Evolutionary conservation across 345 rosid genomes (phyloP).

Genomic region (Dipteronia dyeriana): DNA sequence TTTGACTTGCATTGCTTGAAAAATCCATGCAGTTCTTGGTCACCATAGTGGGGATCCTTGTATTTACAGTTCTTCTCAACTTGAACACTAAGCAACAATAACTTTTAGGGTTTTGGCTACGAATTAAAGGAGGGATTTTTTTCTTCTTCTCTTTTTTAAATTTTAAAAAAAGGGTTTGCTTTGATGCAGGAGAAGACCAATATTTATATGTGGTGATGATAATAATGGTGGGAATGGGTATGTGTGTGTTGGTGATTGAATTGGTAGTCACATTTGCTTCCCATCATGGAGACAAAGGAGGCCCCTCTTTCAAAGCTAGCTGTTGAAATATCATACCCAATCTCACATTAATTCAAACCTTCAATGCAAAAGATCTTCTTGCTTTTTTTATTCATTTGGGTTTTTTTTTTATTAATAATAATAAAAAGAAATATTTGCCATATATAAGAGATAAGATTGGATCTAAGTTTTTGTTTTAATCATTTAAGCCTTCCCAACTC

Average conservation of each 20-base stretch:
- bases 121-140: constrained; percentile 16
- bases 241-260: constrained; percentile 49
- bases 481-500: constrained; percentile 21
- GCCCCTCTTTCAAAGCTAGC: constrained; percentile 38
- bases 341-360: constrained; percentile 32
- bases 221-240: constrained; percentile 20
- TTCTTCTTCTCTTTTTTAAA: background rate
- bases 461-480: constrained; percentile 20
- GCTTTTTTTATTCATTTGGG: constrained; percentile 11
- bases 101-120: constrained; percentile 18
- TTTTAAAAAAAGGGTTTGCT: constrained; percentile 15
- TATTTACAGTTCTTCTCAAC: background rate
- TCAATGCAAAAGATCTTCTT: constrained; percentile 19
- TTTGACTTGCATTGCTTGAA: constrained; percentile 15
- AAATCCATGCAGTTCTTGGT: constrained; percentile 27
- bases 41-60: constrained; percentile 20
- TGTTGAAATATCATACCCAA: constrained; percentile 36
- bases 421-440: background rate
- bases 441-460: constrained; percentile 35
- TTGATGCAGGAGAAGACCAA: constrained; percentile 40
- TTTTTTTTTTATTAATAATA: background rate
- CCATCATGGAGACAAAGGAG: constrained; percentile 45
- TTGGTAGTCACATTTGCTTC: constrained; percentile 45
- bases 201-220: constrained; percentile 21
- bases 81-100: constrained; percentile 21